These are phyloP conservation scores for Cystobasidium slooffiae DNA, from an alignment of 1,284 basidiomycete genomes.

Conservation along the genomic window DNA sequence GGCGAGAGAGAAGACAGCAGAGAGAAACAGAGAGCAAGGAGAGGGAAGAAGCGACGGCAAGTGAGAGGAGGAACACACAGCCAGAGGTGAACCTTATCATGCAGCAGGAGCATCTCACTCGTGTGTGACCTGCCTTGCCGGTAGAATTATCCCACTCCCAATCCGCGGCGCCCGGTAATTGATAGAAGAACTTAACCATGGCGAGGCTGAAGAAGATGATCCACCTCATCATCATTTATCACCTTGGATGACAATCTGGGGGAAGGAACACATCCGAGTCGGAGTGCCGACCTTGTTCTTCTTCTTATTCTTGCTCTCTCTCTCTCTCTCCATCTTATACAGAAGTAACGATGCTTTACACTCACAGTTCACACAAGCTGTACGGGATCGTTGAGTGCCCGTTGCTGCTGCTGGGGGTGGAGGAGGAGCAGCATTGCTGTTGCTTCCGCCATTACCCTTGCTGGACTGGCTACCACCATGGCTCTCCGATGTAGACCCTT, in stretches of 20 bases:
- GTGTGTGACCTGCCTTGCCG: not conserved
- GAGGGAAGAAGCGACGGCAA: not conserved
- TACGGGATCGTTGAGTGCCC: conserved; percentile 24
- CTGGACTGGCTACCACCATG: not conserved
- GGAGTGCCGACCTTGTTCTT: not conserved
- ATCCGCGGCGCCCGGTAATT: conserved; percentile 15
- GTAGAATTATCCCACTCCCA: not conserved
- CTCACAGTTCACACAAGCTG: conserved; percentile 44
- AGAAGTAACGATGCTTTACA: not conserved
- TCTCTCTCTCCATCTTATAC: not conserved
- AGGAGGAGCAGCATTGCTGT: conserved; percentile 7
- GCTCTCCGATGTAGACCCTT: not conserved
- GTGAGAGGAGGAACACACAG: not conserved
- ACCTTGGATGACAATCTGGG: not conserved
- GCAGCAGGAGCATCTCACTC: not conserved
- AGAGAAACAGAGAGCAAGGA: not conserved
- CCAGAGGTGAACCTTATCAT: not conserved
- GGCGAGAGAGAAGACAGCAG: conserved; percentile 3
- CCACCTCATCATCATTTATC: not conserved
- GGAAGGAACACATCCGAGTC: not conserved
- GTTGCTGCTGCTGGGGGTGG: not conserved
- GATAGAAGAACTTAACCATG: not conserved
- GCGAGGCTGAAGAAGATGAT: not conserved
- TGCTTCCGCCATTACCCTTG: not conserved
- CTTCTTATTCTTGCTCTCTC: not conserved